phyloP scores from a whole-genome alignment of 1,284 basidiomycete genomes.

The Schizopora paradoxa region DNA sequence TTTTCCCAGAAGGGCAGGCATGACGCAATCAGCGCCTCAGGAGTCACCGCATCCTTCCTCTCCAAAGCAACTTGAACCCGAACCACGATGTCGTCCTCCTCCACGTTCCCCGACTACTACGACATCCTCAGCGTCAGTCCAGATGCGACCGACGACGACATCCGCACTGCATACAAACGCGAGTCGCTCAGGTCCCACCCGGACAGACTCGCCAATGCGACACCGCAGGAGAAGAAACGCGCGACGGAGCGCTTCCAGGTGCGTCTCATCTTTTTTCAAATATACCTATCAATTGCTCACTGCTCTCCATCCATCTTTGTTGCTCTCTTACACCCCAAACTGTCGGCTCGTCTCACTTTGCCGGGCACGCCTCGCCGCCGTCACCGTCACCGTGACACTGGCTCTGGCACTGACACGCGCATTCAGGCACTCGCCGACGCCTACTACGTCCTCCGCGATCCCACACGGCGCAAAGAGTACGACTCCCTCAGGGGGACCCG shows the following conservation, averaged over 20 bases:
- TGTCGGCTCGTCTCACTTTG: neutral
- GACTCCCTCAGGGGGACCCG: slow-evolving; percentile 61
- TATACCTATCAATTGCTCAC: slow-evolving; percentile 2
- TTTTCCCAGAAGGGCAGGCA: too few relatives aligned
- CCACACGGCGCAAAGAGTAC: slow-evolving; percentile 76
- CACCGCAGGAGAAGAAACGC: slow-evolving; percentile 59
- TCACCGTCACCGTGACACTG: neutral
- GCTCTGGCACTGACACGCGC: too few relatives aligned
- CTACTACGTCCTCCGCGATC: slow-evolving; percentile 91
- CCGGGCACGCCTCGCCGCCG: slow-evolving; percentile 2
- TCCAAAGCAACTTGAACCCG: neutral
- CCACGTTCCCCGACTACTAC: slow-evolving; percentile 76
- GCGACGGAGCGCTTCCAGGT: slow-evolving; percentile 84
- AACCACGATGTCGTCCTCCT: slow-evolving; percentile 36
- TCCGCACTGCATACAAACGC: slow-evolving; percentile 78
- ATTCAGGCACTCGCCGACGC: slow-evolving; percentile 87
- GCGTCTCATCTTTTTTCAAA: neutral
- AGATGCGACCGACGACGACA: slow-evolving; percentile 64
- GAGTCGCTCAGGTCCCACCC: slow-evolving; percentile 79
- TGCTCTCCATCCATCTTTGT: neutral
- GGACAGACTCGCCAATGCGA: slow-evolving; percentile 78
- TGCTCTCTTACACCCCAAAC: too few relatives aligned
- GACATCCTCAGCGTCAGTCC: slow-evolving; percentile 51
- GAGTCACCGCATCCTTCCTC: too few relatives aligned
- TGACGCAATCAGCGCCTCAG: too few relatives aligned